phyloP scores from a whole-genome alignment of 176 grass and related monocot genomes.

The Oryza longistaminata region DNA sequence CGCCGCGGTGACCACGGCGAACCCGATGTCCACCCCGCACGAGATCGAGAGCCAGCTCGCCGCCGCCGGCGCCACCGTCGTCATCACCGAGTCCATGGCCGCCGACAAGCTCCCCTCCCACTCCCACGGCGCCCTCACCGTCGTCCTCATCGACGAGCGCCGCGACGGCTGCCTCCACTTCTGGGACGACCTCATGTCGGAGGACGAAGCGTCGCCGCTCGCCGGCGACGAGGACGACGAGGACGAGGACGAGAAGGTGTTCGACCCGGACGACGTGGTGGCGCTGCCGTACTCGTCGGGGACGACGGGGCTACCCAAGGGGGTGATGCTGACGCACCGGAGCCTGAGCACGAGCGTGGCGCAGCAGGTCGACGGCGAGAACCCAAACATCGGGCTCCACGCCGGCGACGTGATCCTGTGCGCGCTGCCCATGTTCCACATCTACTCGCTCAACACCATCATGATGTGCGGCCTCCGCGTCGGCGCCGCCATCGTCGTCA shows the following conservation, averaged over 20 bases:
- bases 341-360: slow-evolving; percentile 75
- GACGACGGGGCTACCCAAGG: slow-evolving; percentile 81
- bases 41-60: slow-evolving; percentile 56
- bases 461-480: slow-evolving; percentile 66
- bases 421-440: slow-evolving; percentile 77
- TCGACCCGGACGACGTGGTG: slow-evolving; percentile 63
- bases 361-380: slow-evolving; percentile 80
- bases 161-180: slow-evolving; percentile 44
- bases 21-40: slow-evolving; percentile 60
- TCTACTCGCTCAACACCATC: slow-evolving; percentile 74
- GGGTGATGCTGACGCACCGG: slow-evolving; percentile 80
- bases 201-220: not conserved
- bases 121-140: not conserved
- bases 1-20: slow-evolving; percentile 67
- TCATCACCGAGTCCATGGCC: slow-evolving; percentile 62
- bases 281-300: slow-evolving; percentile 78
- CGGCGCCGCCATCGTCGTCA: slow-evolving; percentile 60
- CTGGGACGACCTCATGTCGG: slow-evolving; percentile 41
- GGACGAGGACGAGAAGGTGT: not conserved
- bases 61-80: slow-evolving; percentile 48
- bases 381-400: slow-evolving; percentile 61
- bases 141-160: slow-evolving; percentile 42
- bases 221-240: not conserved
- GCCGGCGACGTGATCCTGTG: slow-evolving; percentile 72
- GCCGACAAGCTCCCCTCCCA: slow-evolving; percentile 42